These are phyloP conservation scores for Raffaelea ambrosiae DNA, from an alignment of 2,329 filamentous ascomycete species.

Conservation along the genomic window DNA sequence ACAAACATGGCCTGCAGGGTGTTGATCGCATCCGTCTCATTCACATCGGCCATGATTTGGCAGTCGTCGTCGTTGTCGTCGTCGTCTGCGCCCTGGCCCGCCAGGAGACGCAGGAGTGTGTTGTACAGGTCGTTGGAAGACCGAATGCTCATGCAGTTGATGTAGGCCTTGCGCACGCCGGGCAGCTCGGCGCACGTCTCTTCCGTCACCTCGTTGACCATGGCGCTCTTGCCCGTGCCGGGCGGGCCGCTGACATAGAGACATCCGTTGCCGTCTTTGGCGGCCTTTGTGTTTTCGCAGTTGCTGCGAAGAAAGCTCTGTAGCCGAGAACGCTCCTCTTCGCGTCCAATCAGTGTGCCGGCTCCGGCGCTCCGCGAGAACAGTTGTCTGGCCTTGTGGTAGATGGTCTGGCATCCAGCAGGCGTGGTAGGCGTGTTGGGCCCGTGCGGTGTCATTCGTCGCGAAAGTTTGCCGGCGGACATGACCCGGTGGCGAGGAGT, in stretches of 20 bases:
- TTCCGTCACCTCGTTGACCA: constrained; percentile 72
- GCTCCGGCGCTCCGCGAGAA: constrained; percentile 75
- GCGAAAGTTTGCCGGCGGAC: constrained; percentile 64
- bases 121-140: constrained; percentile 77
- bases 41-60: constrained; percentile 42
- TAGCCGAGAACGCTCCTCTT: constrained; percentile 58
- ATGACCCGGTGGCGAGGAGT: constrained; percentile 82
- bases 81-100: neutral
- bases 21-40: constrained; percentile 59
- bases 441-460: constrained; percentile 61
- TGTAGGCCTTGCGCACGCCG: constrained; percentile 60
- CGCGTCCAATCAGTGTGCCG: constrained; percentile 68
- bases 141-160: constrained; percentile 98
- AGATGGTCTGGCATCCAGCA: constrained; percentile 63
- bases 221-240: constrained; percentile 92
- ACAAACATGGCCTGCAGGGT: constrained; percentile 65
- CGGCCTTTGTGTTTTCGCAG: neutral
- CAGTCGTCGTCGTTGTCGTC: constrained; percentile 13
- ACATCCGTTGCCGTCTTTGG: constrained; percentile 52
- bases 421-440: constrained; percentile 38
- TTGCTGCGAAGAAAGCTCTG: constrained; percentile 53
- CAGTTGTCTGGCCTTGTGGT: constrained; percentile 77
- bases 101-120: constrained; percentile 64
- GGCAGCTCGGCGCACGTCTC: constrained; percentile 41
- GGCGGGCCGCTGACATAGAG: constrained; percentile 93